Base-by-base conservation (phyloP, 2,329 filamentous ascomycete genomes). In the Fusarium luffae region DNA sequence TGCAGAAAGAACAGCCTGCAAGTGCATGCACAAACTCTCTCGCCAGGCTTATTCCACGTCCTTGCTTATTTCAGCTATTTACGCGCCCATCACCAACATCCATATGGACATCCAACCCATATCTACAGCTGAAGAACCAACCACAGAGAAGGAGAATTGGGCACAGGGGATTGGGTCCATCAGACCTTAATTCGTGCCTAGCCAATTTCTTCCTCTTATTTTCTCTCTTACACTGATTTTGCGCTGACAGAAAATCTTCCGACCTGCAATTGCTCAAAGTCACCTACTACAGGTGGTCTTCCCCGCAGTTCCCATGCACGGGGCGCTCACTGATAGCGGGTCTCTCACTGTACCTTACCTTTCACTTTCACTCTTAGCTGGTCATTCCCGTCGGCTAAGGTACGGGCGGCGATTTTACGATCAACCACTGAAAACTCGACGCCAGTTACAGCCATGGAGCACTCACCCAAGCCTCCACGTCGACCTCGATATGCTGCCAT, bases 401-500 rank as follows among this genome's bases (percentile, higher is more conserved):
- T 79, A 72, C 79, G 79, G 79, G 70, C 70, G 71, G 69, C 70
- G 71, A 56, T 56, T 49, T 37, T 72, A 73, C 72, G 72, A 73
- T 72, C 74, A 75, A 56, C 65, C 64, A 50, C 79, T 81, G 79
- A 81, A 79, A 81, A 80, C 78, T 81, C 77, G 74, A 78, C 75
- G 69, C 73, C 69, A 68, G 71, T 70, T 73, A 69, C 74, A 63
- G 66, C 73, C 66, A 75, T 75, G 76, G 66, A 74, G 72, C 72
- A 73, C 67, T 68, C 71, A 75, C 66, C 75, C 72, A 74, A 74
- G 73, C 71, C 75, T 79, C 74, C 74, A 73, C 76, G 73, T 77
- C 77, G 75, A 72, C 75, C 73, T 76, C 76, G 75, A 77, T 70
- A 81, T 82, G 79, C 77, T 79, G 78, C 79, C 77, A 82, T 82